Evolutionary conservation across 2,329 filamentous ascomycete species (phyloP), one percentile per base, ranked within the genome.

Genomic region (Fusarium secorum): DNA sequence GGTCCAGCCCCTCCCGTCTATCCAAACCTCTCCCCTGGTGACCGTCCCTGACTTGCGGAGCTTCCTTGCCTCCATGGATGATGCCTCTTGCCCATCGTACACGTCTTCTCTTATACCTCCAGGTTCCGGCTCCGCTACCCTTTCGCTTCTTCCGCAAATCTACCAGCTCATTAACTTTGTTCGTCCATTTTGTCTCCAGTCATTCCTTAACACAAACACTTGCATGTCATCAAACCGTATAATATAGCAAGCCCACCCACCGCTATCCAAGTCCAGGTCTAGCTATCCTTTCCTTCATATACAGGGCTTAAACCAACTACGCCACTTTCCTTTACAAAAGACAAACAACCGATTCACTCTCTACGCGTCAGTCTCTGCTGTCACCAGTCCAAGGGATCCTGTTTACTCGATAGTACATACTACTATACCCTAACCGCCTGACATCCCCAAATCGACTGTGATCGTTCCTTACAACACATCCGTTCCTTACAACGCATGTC

Each of bases 41-140:
- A 62, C 65, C 30, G 73, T 76, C 69, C 63, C 71, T 71, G 58
- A 61, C 68, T 70, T 76, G 66, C 68, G 64, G 67, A 74, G 74
- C 72, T 65, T 68, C 48, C 53, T 62, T 67, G 65, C 63, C 57
- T 69, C 62, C 75, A 77, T 76, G 74, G 75, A 76, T 77, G 69
- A 77, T 77, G 75, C 75, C 70, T 77, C 71, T 66, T 64, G 51
- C 60, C 57, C 71, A 64, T 68, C 58, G 71, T 75, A 76, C 74
- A 73, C 70, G 61, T 72, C 66, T 74, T 68, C 75, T 77, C 68
- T 77, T 77, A 77, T 77, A 77, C 75, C 70, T 73, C 75, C 62
- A 75, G 75, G 75, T 74, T 76, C 74, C 75, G 59, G 66, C 73
- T 71, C 73, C 75, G 71, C 72, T 71, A 61, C 61, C 64, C 64